Conservation (phyloP, 2,329 filamentous ascomycete genomes). For the Aspergillus fructus region DNA sequence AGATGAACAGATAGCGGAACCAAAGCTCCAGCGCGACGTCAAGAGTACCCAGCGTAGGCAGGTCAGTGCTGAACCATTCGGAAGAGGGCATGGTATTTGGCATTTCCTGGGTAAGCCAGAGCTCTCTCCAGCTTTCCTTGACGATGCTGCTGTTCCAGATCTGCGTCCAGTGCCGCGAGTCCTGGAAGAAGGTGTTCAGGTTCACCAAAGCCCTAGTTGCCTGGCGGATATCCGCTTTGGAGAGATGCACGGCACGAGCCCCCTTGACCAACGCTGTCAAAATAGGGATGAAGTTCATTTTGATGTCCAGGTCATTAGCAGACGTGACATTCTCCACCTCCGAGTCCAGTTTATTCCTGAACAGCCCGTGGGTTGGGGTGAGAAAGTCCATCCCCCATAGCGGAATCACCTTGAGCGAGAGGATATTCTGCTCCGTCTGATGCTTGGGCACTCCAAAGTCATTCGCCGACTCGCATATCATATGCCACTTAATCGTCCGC, state of each 20-base stretch:
- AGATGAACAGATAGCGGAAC: conserved; percentile 54
- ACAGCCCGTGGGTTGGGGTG: conserved; percentile 54
- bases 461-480: conserved; percentile 56
- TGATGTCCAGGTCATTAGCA: conserved; percentile 49
- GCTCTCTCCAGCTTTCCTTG: conserved; percentile 46
- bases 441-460: conserved; percentile 57
- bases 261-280: conserved; percentile 52
- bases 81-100: conserved; percentile 36
- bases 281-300: conserved; percentile 55
- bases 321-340: conserved; percentile 51
- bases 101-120: conserved; percentile 50
- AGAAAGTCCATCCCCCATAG: conserved; percentile 57
- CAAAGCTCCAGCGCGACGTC: conserved; percentile 41
- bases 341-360: conserved; percentile 54
- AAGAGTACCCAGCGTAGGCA: conserved; percentile 38
- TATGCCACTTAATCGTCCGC: conserved; percentile 55
- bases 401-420: conserved; percentile 55
- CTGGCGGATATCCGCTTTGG: conserved; percentile 44
- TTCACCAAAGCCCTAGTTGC: conserved; percentile 51
- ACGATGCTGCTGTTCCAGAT: conserved; percentile 50
- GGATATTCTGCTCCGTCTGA: conserved; percentile 56
- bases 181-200: conserved; percentile 52
- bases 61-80: conserved; percentile 40
- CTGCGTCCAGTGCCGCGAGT: conserved; percentile 48
- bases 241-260: conserved; percentile 47